Evolutionary conservation across 2,329 filamentous ascomycete genomes (phyloP).

Genomic region (Penicillium sp.): DNA sequence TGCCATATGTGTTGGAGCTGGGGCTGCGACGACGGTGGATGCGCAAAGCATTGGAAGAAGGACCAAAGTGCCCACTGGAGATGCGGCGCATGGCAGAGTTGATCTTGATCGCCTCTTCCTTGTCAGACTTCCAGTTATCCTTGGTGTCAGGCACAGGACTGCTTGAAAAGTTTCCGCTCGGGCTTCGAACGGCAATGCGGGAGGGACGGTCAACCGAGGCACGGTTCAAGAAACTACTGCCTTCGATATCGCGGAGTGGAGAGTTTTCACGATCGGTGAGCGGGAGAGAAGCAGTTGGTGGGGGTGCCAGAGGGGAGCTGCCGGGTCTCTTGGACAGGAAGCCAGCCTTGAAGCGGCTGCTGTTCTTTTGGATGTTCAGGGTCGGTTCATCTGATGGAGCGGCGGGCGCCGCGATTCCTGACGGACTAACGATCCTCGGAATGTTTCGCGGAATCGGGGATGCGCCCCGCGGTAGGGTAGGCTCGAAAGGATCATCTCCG

Average conservation of each 20-base stretch:
- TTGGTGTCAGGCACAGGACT: slow-evolving; percentile 51
- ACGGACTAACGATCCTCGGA: slow-evolving; percentile 44
- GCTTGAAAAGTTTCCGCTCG: slow-evolving; percentile 37
- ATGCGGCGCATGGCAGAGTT: slow-evolving; percentile 59
- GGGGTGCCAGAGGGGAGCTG: slow-evolving; percentile 64
- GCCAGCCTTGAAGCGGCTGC: slow-evolving; percentile 81
- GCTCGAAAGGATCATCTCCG: slow-evolving; percentile 51
- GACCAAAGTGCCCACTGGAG: slow-evolving; percentile 45
- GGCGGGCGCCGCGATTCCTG: slow-evolving; percentile 57
- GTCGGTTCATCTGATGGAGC: slow-evolving; percentile 60
- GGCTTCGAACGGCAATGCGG: slow-evolving; percentile 41
- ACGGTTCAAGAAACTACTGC: slow-evolving; percentile 51
- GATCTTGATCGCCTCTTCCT: slow-evolving; percentile 56
- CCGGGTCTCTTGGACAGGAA: slow-evolving; percentile 73
- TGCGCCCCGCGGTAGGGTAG: slow-evolving; percentile 40
- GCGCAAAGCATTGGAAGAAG: slow-evolving; percentile 39
- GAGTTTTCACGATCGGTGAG: slow-evolving; percentile 61
- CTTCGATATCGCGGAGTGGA: slow-evolving; percentile 56
- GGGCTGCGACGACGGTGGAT: slow-evolving; percentile 59
- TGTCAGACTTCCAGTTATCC: slow-evolving; percentile 48
- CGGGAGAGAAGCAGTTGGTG: slow-evolving; percentile 59
- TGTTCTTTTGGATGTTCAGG: slow-evolving; percentile 63
- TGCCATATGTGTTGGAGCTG: slow-evolving; percentile 49
- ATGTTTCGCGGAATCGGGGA: slow-evolving; percentile 51
- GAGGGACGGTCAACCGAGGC: slow-evolving; percentile 43